Base-by-base conservation (phyloP, 371 early-diverging fungal species). In the Entomophthora muscae region DNA sequence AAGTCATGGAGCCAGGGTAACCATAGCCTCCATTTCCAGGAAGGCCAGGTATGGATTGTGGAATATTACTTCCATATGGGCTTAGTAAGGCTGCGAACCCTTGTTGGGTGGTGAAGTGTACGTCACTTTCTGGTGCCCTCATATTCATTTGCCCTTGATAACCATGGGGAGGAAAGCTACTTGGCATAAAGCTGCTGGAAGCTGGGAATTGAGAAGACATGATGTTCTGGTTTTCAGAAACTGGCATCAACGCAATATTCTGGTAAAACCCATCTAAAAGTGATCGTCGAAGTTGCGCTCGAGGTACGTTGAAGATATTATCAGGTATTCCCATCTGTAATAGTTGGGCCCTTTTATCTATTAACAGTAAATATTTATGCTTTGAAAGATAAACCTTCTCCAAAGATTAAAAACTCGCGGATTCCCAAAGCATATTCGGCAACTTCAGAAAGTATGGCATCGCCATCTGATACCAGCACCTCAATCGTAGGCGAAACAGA, bases 241-340 rank as follows among this genome's bases (percentile, higher is more conserved):
- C 42, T 10, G 10, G 10, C 42, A 42, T 10, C 5, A 61, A 61
- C 7, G 27, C 22, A 32, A 61, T 12, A 3, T 23, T 42, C 22
- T 61, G 61, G 26, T 61, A 42, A 61, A 61, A 32, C 10, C 61
- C 42, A 30, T 61, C 61, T 3, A 61, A 22, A 10, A 61, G 3
- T 21, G 13, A 7, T 13, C 61, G 31, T 42, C 42, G 31, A 21
- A 61, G 42, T 24, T 61, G 61, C 2, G 61, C 13, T 23, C 42
- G 23, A 10, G 61, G 52, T 17, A 61, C 22, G 33, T 42, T 23
- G 23, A 61, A 23, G 7, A 51, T 26, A 21, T 51, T 30, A 5
- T 32, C 31, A 22, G 32, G 61, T 12, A 61, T 22, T 3, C 33
- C 61, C 32, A 61, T 61, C n/a, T 10, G 10, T 22, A 42, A 21